Base-by-base conservation (phyloP, 345 rosid genomes). In the Kandelia obovata region DNA sequence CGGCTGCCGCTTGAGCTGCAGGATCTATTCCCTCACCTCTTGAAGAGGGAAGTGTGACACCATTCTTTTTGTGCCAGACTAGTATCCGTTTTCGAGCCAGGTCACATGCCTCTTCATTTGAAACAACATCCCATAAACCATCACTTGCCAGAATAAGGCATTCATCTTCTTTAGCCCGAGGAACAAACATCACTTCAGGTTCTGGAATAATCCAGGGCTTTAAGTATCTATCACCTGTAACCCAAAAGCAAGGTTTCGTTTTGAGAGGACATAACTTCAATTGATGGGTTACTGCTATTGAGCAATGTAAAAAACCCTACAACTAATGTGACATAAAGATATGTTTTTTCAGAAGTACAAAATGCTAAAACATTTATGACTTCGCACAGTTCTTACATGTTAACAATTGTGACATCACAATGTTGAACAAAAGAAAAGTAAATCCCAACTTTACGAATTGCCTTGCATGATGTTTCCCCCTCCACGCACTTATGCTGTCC, bases 191-290 rank as follows among this genome's bases (percentile, higher is more conserved):
- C 61, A 95, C 98, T 85, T 95, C 98, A 17, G 96, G 98, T 20
- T 92, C 96, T 0, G 98, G 96, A 61, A 95, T 95, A 59, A 95
- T 93, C 86, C 96, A 92, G 7, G 99, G 99, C 71, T 95, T 92
- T 80, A 95, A 77, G 71, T 90, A 95, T 80, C 94, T 84, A 77
- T 95, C 98, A 67, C 99, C 99, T 93, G 84, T 81, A 81, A 56
- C 39, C 57, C 61, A 69, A 19, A 21, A 67, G 57, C 68, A 76
- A 55, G 20, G 10, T 27, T 53, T 13, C 49, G 19, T 43, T 43
- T 11, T 3, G 49, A 43, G 49, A 43, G 17, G 5, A 43, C 49
- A 43, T 13, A 13, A 13, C 49, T 43, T 43, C 16, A 43, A 43
- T 3, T 43, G 49, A 43, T 13, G 49, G 49, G 19, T 43, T 0